Base-by-base conservation (phyloP, 306 rosid genomes). In the Dicorynia guianensis region DNA sequence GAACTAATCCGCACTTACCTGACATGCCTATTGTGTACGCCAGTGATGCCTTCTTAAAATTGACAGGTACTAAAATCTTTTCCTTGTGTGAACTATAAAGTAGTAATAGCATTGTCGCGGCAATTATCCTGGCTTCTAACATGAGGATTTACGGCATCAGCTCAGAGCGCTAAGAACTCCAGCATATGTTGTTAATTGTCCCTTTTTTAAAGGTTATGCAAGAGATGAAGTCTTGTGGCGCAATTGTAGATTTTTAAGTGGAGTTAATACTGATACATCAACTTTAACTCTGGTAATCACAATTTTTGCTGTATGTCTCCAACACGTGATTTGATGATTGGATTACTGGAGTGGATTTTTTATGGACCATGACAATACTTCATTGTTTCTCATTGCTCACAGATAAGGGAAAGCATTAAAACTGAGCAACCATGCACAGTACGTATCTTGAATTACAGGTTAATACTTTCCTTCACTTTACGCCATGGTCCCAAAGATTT, bases 391-490 rank as follows among this genome's bases (percentile, higher is more conserved):
- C 44, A 20, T 63, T 80, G 79, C 76, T 81, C 39, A 76, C 90
- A 96, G 99, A 87, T 96, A 78, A 85, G 85, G 86, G 96, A 92
- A 77, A 87, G 90, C 85, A 67, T 96, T 81, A 78, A 74, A 78
- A 44, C 67, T 58, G 87, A 89, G 67, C 90, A 77, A 83, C 87
- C 95, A 68, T 87, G 98, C 88, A 92, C 99, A 74, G 95, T 92
- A 81, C 93, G 87, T 86, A 86, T 92, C 79, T 89, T 96, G 91
- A 96, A 88, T 89, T 96, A 92, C 98, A 96, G 99, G 99, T 96
- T 85, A 54, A 88, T 67, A 72, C 87, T 85, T 68, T 63, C 44
- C 68, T 79, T 60, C 76, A 65, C 84, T 67, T 68, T 76, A 55
- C 20, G 60, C 50, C 72, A 30, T 42, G 67, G 49, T 70, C 69